Conservation (phyloP, 805 yeast genomes). For the Komagataella pseudopastoris region DNA sequence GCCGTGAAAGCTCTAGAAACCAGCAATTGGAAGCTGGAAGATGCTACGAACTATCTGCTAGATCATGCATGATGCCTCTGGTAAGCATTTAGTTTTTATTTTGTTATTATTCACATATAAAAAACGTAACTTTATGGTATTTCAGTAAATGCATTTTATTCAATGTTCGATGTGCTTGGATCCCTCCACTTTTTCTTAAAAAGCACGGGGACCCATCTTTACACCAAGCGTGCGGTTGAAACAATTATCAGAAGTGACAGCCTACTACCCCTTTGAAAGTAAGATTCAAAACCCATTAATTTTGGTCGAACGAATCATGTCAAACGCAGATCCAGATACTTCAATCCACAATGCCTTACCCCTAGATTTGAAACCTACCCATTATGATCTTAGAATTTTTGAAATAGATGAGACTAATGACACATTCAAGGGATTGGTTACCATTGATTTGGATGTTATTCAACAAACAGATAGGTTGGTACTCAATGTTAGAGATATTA, state of each 20-base stretch:
- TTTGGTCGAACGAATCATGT: background rate
- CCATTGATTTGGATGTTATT: slow-evolving; percentile 30
- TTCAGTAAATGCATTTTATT: background rate
- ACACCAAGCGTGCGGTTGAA: background rate
- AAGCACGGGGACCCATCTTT: too few relatives aligned
- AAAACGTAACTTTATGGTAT: background rate
- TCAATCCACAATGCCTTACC: slow-evolving; percentile 9
- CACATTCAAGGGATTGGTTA: slow-evolving; percentile 32
- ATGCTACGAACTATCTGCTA: slow-evolving; percentile 76
- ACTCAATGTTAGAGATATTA: slow-evolving; percentile 33
- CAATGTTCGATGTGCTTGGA: background rate
- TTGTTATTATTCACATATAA: background rate
- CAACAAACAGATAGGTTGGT: slow-evolving; percentile 28
- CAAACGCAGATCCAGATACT: background rate
- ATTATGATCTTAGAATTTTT: slow-evolving; percentile 49
- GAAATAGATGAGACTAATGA: slow-evolving; percentile 42
- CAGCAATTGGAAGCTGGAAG: slow-evolving; percentile 64
- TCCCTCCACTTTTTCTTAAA: too few relatives aligned
- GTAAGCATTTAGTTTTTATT: background rate
- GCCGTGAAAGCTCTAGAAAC: slow-evolving; percentile 56
- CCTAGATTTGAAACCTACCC: slow-evolving; percentile 48
- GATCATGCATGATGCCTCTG: slow-evolving; percentile 45
- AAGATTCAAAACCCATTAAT: background rate
- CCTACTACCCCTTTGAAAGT: background rate
- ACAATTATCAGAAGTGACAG: background rate